A percentile compares a stretch with the other conserved stretches of the same genome.
These are phyloP conservation scores for Penicillium maclennaniae DNA, from an alignment of 495 filamentous ascomycete species.

Conservation along the genomic window DNA sequence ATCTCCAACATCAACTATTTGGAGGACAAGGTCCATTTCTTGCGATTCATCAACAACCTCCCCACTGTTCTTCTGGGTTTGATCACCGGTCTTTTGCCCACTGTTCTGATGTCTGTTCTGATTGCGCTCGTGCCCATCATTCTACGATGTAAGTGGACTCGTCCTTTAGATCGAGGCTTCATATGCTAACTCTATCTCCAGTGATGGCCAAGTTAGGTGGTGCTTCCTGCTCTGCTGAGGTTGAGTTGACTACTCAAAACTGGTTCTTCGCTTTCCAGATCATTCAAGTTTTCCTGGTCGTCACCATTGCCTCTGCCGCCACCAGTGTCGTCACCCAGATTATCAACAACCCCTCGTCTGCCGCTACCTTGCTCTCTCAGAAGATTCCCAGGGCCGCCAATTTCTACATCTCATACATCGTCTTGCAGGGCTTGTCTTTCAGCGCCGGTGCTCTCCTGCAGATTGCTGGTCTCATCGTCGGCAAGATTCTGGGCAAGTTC, in stretches of 20 bases:
- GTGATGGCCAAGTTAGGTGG: conserved; percentile 76
- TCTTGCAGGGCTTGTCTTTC: conserved; percentile 87
- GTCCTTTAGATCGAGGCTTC: too few species aligned
- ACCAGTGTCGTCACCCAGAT: conserved; percentile 55
- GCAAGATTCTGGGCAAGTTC: conserved; percentile 72
- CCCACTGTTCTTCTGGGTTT: conserved; percentile 71
- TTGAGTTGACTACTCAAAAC: conserved; percentile 87
- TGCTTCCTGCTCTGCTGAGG: conserved; percentile 67
- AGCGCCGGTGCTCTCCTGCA: conserved; percentile 72
- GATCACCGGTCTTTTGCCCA: conserved; percentile 79
- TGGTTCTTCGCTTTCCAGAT: conserved; percentile 95
- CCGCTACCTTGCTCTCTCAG: conserved; percentile 62
- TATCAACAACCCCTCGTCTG: conserved; percentile 54
- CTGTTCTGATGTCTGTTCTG: conserved; percentile 73
- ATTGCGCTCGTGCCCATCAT: conserved; percentile 89
- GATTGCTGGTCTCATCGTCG: conserved; percentile 71
- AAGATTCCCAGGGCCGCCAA: conserved; percentile 81
- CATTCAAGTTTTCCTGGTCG: conserved; percentile 88
- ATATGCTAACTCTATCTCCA: conserved; percentile 10
- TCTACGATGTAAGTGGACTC: conserved; percentile 57
- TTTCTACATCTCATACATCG: conserved; percentile 94
- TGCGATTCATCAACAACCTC: conserved; percentile 70
- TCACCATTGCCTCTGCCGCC: conserved; percentile 72
- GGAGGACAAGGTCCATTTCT: conserved; percentile 55
- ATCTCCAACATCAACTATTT: conserved; percentile 83